phyloP scores from a whole-genome alignment of 1,284 basidiomycete species.

The Pyrrhoderma lamaoense region DNA sequence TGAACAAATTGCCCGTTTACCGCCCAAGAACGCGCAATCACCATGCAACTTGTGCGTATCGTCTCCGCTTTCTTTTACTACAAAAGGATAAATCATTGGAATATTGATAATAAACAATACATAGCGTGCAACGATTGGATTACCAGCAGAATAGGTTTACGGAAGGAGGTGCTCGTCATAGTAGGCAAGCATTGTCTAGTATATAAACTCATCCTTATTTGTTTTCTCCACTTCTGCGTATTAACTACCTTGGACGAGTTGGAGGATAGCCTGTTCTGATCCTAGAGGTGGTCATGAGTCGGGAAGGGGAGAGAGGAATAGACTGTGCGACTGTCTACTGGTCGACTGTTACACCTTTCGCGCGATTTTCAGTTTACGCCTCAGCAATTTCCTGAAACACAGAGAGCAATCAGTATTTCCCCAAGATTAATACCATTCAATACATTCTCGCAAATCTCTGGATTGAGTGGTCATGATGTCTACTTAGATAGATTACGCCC shows the following conservation, averaged over 20 bases:
- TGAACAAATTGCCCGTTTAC: conserved; percentile 13
- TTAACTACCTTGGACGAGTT: no score
- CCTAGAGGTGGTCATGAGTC: no score
- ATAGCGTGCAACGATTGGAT: conserved; percentile 15
- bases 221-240: no score
- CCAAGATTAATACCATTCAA: no score
- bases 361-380: conserved; percentile 43
- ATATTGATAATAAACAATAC: conserved; percentile 3
- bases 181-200: not conserved
- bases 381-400: conserved; percentile 34
- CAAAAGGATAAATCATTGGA: not conserved
- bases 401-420: not conserved
- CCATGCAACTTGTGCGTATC: conserved; percentile 15
- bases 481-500: no score
- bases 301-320: no score
- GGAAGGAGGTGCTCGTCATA: not conserved
- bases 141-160: conserved; percentile 6
- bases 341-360: conserved; percentile 44
- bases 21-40: conserved; percentile 17
- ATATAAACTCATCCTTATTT: no score
- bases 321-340: conserved; percentile 18
- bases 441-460: no score
- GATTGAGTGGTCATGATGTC: no score
- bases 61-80: not conserved
- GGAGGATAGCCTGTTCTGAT: no score